Percentiles rank a stretch among this genome's conserved stretches.
phyloP scores from a whole-genome alignment of 169 alveolate genomes.

The Pseudocohnilembus persalinus region DNA sequence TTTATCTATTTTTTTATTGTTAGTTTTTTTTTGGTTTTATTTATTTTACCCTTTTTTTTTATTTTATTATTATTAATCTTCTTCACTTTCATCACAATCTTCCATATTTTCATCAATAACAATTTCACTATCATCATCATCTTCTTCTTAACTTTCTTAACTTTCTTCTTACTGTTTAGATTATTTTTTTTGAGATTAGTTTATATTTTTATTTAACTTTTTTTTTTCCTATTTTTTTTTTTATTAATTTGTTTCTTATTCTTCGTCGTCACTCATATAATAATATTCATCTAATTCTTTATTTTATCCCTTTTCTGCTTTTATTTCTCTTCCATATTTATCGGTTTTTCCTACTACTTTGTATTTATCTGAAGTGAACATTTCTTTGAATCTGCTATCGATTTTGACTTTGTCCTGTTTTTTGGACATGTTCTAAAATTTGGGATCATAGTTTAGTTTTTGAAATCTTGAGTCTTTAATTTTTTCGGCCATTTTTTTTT shows the following conservation, averaged over 20 bases:
- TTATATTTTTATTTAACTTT: constrained; percentile 16
- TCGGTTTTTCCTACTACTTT: constrained; percentile 65
- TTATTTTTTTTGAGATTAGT: not conserved
- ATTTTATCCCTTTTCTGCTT: constrained; percentile 44
- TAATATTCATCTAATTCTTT: constrained; percentile 35
- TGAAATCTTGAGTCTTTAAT: constrained; percentile 53
- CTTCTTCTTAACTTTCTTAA: constrained; percentile 33
- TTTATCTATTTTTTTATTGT: too few species aligned
- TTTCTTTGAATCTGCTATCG: constrained; percentile 74
- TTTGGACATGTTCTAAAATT: constrained; percentile 65
- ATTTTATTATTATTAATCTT: constrained; percentile 26
- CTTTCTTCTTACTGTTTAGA: not conserved
- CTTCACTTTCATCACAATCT: constrained; percentile 20
- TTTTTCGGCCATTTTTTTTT: not conserved
- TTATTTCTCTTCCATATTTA: constrained; percentile 70
- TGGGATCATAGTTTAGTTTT: constrained; percentile 70
- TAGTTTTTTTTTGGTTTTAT: too few species aligned
- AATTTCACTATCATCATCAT: constrained; percentile 5
- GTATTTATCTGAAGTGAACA: constrained; percentile 73
- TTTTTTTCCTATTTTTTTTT: not conserved
- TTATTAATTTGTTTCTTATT: constrained; percentile 23
- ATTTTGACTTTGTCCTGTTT: constrained; percentile 71
- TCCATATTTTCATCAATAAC: not conserved
- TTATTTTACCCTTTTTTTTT: not conserved
- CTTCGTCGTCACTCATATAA: constrained; percentile 31